A percentile compares a stretch with the other conserved stretches of the same genome.
Conservation (phyloP, 2,329 filamentous ascomycete genomes). For the Pseudocercospora crystallina region DNA sequence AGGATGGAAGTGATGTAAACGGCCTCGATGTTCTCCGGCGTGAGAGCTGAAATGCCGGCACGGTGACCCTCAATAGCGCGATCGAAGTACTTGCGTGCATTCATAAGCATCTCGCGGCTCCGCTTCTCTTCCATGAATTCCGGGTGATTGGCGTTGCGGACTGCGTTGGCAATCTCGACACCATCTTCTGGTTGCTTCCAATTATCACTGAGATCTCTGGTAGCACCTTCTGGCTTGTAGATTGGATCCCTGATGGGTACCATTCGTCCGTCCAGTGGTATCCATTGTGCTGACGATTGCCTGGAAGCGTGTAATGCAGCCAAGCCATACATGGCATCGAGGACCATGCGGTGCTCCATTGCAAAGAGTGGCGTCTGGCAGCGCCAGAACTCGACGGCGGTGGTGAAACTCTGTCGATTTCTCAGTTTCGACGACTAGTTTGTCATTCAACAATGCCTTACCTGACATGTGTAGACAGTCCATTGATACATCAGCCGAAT, state of each 20-base stretch:
- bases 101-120: slow-evolving; percentile 23
- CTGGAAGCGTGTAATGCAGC: slow-evolving; percentile 27
- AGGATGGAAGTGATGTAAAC: slow-evolving; percentile 27
- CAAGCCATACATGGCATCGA: slow-evolving; percentile 29
- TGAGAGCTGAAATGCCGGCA: slow-evolving; percentile 18
- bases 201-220: not conserved
- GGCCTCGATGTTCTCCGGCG: slow-evolving; percentile 22
- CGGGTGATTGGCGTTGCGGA: slow-evolving; percentile 3
- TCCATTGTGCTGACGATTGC: slow-evolving; percentile 17
- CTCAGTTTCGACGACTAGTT: not conserved
- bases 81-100: slow-evolving; percentile 27
- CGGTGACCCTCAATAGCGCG: slow-evolving; percentile 28
- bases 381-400: slow-evolving; percentile 26
- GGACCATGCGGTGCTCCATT: slow-evolving; percentile 23
- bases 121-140: slow-evolving; percentile 10
- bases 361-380: slow-evolving; percentile 28
- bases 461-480: slow-evolving; percentile 25
- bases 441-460: not conserved
- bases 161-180: not conserved
- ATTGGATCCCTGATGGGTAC: slow-evolving; percentile 8
- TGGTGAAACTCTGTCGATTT: slow-evolving; percentile 19
- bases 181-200: slow-evolving; percentile 6
- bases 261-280: slow-evolving; percentile 20
- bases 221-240: slow-evolving; percentile 1
- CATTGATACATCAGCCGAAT: slow-evolving; percentile 30